A percentile compares a stretch with the other conserved stretches of the same genome.
Evolutionary conservation across 306 rosid genomes (phyloP).

Genomic region (Erythrophleum fordii): DNA sequence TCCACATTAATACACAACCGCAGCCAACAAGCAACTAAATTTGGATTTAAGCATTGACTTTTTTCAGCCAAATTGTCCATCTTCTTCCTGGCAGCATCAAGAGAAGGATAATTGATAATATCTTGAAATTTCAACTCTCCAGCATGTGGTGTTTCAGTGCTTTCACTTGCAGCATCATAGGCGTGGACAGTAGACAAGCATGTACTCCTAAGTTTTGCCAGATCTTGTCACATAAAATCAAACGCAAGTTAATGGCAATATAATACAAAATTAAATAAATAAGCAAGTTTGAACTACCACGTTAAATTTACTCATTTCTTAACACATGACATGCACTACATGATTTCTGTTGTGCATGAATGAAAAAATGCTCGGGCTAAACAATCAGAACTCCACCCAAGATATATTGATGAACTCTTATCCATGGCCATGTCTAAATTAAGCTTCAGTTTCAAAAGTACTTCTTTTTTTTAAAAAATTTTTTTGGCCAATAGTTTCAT

Average conservation of each 20-base stretch:
- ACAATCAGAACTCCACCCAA: slow-evolving; percentile 21
- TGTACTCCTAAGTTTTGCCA: slow-evolving; percentile 61
- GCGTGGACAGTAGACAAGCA: slow-evolving; percentile 75
- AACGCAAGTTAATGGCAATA: slow-evolving; percentile 19
- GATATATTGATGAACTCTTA: slow-evolving; percentile 10
- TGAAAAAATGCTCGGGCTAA: background rate
- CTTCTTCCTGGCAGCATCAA: slow-evolving; percentile 68
- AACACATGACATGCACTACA: slow-evolving; percentile 24
- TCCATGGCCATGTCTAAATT: background rate
- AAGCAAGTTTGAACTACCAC: slow-evolving; percentile 12
- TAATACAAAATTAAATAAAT: slow-evolving; percentile 23
- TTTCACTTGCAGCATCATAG: slow-evolving; percentile 66
- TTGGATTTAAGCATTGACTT: slow-evolving; percentile 54
- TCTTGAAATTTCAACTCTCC: slow-evolving; percentile 72
- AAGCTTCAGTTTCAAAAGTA: background rate
- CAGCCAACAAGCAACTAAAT: slow-evolving; percentile 68
- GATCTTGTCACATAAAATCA: slow-evolving; percentile 52
- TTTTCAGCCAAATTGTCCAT: slow-evolving; percentile 64
- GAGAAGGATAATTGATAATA: slow-evolving; percentile 58
- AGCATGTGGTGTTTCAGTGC: slow-evolving; percentile 59
- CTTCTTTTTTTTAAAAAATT: too few species aligned
- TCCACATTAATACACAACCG: slow-evolving; percentile 53
- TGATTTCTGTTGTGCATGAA: slow-evolving; percentile 18
- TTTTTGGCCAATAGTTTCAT: too few species aligned
- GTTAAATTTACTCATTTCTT: slow-evolving; percentile 22